phyloP scores from a whole-genome alignment of 768 basidiomycete species.

The Lepiota brunneoincarnata region DNA sequence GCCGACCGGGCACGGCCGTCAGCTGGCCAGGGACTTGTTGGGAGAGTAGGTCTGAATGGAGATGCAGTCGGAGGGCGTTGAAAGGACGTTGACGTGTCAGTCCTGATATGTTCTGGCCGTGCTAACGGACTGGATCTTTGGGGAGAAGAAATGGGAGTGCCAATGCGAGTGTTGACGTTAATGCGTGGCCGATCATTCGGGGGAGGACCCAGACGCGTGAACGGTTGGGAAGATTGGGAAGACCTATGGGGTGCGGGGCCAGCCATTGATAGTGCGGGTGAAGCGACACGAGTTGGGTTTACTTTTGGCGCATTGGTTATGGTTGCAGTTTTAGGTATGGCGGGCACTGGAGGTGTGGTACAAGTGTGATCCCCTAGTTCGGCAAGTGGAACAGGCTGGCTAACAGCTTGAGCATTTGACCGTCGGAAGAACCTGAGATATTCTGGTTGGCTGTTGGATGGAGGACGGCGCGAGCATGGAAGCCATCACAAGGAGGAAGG shows the following conservation, averaged over 20 bases:
- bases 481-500: constrained; percentile 23
- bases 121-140: constrained; percentile 36
- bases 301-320: constrained; percentile 43
- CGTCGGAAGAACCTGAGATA: constrained; percentile 76
- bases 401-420: constrained; percentile 86
- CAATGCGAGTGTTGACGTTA: constrained; percentile 23
- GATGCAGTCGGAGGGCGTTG: constrained; percentile 16
- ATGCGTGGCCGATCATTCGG: constrained; percentile 28
- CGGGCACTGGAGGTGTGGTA: constrained; percentile 42
- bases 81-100: constrained; percentile 16
- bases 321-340: constrained; percentile 33
- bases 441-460: constrained; percentile 33
- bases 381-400: constrained; percentile 63
- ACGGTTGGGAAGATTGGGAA: constrained; percentile 13
- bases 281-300: constrained; percentile 43
- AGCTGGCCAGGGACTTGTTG: neutral
- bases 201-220: constrained; percentile 24
- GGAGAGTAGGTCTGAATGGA: neutral
- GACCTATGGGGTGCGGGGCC: constrained; percentile 14
- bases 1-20: constrained; percentile 1
- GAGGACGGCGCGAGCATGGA: constrained; percentile 27
- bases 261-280: constrained; percentile 12
- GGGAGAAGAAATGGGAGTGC: constrained; percentile 23
- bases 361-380: constrained; percentile 82
- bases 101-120: constrained; percentile 17